Percentiles rank a stretch among this genome's conserved stretches.
These are phyloP conservation scores for Colletotrichum gigasporum DNA, from an alignment of 2,329 filamentous ascomycete genomes.

Conservation along the genomic window DNA sequence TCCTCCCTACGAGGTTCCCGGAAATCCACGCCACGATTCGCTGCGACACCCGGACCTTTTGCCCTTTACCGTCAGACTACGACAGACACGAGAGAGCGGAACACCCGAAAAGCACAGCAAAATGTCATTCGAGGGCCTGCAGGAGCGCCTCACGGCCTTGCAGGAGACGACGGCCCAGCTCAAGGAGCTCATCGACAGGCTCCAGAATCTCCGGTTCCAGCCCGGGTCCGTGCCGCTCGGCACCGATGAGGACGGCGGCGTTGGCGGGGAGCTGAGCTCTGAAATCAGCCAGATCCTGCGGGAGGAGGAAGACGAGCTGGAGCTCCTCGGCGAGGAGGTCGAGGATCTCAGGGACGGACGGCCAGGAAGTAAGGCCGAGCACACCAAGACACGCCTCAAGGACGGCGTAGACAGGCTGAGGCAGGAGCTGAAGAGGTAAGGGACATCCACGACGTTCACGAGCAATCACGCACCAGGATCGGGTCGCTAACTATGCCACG, in stretches of 20 bases:
- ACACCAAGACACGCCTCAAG: conserved; percentile 71
- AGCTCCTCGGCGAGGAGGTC: conserved; percentile 81
- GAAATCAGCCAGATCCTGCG: conserved; percentile 85
- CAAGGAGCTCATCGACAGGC: conserved; percentile 66
- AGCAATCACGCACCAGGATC: conserved; percentile 32
- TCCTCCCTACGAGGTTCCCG: conserved; percentile 4
- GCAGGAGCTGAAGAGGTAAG: conserved; percentile 76
- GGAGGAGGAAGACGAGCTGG: conserved; percentile 84
- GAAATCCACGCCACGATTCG: neutral
- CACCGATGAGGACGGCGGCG: conserved; percentile 58
- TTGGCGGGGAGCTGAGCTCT: conserved; percentile 76
- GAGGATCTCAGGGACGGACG: conserved; percentile 69
- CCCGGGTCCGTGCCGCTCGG: conserved; percentile 65
- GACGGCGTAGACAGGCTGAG: conserved; percentile 73
- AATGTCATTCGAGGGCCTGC: conserved; percentile 69
- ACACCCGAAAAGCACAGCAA: neutral
- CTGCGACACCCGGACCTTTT: neutral
- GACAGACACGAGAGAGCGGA: neutral
- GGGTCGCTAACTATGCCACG: conserved; percentile 1
- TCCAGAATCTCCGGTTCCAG: conserved; percentile 66
- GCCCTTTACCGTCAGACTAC: neutral
- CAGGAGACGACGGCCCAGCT: conserved; percentile 71
- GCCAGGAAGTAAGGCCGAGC: conserved; percentile 63
- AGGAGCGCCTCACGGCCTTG: conserved; percentile 66
- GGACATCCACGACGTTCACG: neutral